Conservation (phyloP, 257 asterid species). For the Solanum habrochaites region DNA sequence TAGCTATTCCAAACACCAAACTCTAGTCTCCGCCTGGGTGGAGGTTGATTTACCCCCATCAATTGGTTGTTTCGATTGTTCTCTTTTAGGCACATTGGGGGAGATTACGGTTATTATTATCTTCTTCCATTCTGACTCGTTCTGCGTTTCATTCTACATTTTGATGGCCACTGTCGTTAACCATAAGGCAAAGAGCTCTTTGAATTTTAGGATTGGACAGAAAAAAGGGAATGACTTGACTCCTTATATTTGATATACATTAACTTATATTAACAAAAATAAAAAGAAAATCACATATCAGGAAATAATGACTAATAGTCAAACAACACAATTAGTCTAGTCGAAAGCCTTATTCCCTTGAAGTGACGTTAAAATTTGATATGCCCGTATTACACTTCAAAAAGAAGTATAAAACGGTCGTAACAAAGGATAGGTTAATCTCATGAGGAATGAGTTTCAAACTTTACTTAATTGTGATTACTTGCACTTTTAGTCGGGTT, state of each 20-base stretch:
- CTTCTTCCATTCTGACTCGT: neutral
- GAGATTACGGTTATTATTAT: neutral
- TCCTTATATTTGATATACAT: neutral
- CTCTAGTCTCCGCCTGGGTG: neutral
- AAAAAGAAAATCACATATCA: too few relatives aligned
- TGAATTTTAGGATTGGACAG: neutral
- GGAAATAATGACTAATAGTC: neutral
- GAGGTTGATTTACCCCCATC: neutral
- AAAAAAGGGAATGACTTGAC: neutral
- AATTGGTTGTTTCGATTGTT: neutral
- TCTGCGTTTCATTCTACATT: neutral
- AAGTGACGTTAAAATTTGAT: neutral
- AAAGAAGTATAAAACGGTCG: neutral
- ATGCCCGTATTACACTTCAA: neutral
- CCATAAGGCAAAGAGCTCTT: neutral
- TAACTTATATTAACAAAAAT: too few relatives aligned
- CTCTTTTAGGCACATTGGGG: neutral
- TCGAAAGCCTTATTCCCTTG: neutral
- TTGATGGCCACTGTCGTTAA: neutral
- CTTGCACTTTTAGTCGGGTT: too few relatives aligned
- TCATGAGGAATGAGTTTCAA: neutral
- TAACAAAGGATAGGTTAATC: neutral
- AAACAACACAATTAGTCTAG: neutral
- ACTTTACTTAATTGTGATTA: too few relatives aligned
- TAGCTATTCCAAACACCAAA: neutral